phyloP scores from a whole-genome alignment of 805 yeast species.

The Zygosaccharomyces bailii region DNA sequence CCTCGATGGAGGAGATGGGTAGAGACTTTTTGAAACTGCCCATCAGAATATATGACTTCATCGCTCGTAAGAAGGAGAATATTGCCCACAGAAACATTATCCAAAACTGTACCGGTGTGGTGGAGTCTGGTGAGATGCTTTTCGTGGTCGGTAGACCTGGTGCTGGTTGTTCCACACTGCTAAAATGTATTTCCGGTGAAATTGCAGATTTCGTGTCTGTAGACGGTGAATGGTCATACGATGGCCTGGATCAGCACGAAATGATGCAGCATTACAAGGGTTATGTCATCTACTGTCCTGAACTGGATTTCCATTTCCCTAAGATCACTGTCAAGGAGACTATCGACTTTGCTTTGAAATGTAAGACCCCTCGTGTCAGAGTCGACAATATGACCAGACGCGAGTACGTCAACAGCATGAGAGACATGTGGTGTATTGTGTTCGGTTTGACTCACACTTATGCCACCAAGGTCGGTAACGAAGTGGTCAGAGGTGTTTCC shows the following conservation, averaged over 20 bases:
- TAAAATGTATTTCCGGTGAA: slow-evolving; percentile 48
- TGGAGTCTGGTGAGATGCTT: slow-evolving; percentile 50
- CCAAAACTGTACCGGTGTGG: slow-evolving; percentile 42
- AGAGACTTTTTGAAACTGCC: slow-evolving; percentile 37
- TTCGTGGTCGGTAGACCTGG: slow-evolving; percentile 58
- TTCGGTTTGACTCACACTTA: slow-evolving; percentile 59
- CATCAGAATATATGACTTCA: slow-evolving; percentile 11
- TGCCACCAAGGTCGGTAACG: slow-evolving; percentile 64
- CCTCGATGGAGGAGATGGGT: slow-evolving; percentile 43
- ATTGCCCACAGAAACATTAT: slow-evolving; percentile 39
- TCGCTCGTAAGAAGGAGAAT: slow-evolving; percentile 32
- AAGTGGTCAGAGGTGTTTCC: slow-evolving; percentile 64
- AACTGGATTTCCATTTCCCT: slow-evolving; percentile 50
- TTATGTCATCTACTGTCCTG: slow-evolving; percentile 52
- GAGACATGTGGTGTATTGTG: slow-evolving; percentile 42
- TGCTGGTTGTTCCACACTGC: slow-evolving; percentile 59
- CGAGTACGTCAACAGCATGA: slow-evolving; percentile 39
- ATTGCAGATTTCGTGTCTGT: slow-evolving; percentile 38
- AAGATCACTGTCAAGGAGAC: slow-evolving; percentile 50
- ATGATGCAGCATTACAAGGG: slow-evolving; percentile 47
- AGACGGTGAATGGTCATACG: slow-evolving; percentile 44
- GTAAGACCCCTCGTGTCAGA: slow-evolving; percentile 46
- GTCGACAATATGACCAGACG: slow-evolving; percentile 41
- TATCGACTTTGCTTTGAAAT: slow-evolving; percentile 47
- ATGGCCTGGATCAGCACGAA: slow-evolving; percentile 46